These are phyloP conservation scores for Penicillium flavigenum DNA, from an alignment of 495 filamentous ascomycete genomes.

Conservation along the genomic window DNA sequence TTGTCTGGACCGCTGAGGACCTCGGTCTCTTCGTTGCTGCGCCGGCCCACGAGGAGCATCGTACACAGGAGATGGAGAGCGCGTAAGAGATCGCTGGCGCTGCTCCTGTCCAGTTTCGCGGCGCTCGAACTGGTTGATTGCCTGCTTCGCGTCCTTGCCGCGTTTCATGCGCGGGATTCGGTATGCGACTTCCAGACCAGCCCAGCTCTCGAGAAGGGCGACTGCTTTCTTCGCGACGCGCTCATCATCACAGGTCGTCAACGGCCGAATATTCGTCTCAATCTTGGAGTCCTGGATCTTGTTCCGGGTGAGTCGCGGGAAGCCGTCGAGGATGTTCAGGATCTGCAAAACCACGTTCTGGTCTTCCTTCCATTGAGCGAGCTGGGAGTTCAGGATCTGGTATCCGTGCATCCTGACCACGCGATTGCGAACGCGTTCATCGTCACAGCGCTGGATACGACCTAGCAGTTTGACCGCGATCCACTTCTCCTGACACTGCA, in stretches of 20 bases:
- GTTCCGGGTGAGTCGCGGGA: conserved; percentile 91
- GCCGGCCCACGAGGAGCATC: conserved; percentile 54
- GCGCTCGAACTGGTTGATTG: conserved; percentile 63
- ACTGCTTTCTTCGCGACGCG: conserved; percentile 70
- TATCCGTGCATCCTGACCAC: conserved; percentile 98
- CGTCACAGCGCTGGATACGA: conserved; percentile 85
- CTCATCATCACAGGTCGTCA: conserved; percentile 69
- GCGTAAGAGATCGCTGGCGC: conserved; percentile 51
- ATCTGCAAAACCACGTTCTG: conserved; percentile 85
- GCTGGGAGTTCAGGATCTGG: conserved; percentile 82
- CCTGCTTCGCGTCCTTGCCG: conserved; percentile 50
- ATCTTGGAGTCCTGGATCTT: conserved; percentile 98
- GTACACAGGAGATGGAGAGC: conserved; percentile 52
- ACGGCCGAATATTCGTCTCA: conserved; percentile 72
- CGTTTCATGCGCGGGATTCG: conserved; percentile 85
- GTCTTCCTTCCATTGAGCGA: conserved; percentile 83
- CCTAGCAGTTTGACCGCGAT: conserved; percentile 92
- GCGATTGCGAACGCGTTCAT: conserved; percentile 82
- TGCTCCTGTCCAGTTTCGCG: conserved; percentile 66
- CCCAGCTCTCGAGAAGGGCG: conserved; percentile 78
- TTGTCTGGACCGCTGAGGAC: conserved; percentile 50
- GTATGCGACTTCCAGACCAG: conserved; percentile 86
- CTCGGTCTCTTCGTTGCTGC: conserved; percentile 60
- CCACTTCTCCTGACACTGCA: conserved; percentile 99
- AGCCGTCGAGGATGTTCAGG: conserved; percentile 81